A percentile compares a stretch with the other conserved stretches of the same genome.
Conservation (phyloP, 208 protist genomes). For the Trypanosoma cruzi region DNA sequence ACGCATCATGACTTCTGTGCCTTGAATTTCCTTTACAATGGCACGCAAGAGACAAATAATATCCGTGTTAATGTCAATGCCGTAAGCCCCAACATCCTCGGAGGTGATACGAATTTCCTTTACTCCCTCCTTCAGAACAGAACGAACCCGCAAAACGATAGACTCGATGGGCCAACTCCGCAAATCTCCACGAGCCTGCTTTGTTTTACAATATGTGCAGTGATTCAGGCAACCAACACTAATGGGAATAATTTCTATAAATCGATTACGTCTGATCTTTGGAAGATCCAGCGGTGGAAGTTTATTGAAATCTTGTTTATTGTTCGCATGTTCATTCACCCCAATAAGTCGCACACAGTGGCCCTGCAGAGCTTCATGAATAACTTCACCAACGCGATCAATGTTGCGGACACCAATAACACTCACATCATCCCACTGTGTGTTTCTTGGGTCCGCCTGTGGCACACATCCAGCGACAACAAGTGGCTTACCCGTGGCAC, state of each 20-base stretch:
- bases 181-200: constrained; percentile 83
- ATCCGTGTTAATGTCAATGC: constrained; percentile 65
- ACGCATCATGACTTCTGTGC: constrained; percentile 73
- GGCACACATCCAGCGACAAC: constrained; percentile 80
- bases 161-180: constrained; percentile 49
- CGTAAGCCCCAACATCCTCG: constrained; percentile 89
- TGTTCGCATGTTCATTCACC: not conserved
- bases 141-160: constrained; percentile 50
- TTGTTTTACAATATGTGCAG: constrained; percentile 94
- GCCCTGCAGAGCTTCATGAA: constrained; percentile 73
- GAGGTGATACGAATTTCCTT: constrained; percentile 84
- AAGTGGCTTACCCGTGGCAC: constrained; percentile 35
- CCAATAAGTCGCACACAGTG: constrained; percentile 60
- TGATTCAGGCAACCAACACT: constrained; percentile 83
- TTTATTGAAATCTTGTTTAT: constrained; percentile 15
- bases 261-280: constrained; percentile 80
- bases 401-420: constrained; percentile 72
- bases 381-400: constrained; percentile 68
- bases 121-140: constrained; percentile 56
- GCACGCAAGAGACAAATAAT: constrained; percentile 54
- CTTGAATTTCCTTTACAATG: constrained; percentile 37
- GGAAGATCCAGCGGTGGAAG: constrained; percentile 67
- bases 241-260: constrained; percentile 90
- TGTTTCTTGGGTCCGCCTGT: constrained; percentile 54
- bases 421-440: constrained; percentile 33